Percentiles rank a stretch among this genome's conserved stretches.
These are phyloP conservation scores for Euphorbia tirucalli DNA, from an alignment of 345 rosid genomes.

Conservation along the genomic window DNA sequence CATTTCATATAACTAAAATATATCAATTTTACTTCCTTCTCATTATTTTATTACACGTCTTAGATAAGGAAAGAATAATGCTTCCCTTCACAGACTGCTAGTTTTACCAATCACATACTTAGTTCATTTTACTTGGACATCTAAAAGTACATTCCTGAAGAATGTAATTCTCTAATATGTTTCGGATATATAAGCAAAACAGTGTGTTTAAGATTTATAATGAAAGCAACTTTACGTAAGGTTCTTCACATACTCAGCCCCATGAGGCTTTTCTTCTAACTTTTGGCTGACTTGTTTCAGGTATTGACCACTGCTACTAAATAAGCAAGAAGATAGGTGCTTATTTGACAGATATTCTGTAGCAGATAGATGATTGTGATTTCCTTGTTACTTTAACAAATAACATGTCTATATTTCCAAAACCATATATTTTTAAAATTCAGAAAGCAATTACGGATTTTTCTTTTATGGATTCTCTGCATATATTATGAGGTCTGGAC, in stretches of 20 bases:
- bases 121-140: not conserved
- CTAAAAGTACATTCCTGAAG: not conserved
- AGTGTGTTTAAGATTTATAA: not conserved
- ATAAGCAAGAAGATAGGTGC: not conserved
- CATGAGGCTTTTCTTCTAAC: not conserved
- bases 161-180: not conserved
- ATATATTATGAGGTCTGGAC: no score
- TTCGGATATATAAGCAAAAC: not conserved
- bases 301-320: not conserved
- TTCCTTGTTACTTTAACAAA: not conserved
- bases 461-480: not conserved
- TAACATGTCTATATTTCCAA: not conserved
- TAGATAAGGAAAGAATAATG: not conserved
- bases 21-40: not conserved
- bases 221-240: not conserved
- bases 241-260: not conserved
- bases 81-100: not conserved
- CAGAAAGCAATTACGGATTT: not conserved
- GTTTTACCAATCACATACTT: no score
- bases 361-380: not conserved
- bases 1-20: not conserved
- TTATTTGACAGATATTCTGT: not conserved
- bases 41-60: not conserved
- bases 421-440: not conserved
- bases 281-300: not conserved